Evolutionary conservation across 345 rosid genomes (phyloP), one percentile per base, ranked within the genome.

Genomic region (Eucalyptus tenuipes): DNA sequence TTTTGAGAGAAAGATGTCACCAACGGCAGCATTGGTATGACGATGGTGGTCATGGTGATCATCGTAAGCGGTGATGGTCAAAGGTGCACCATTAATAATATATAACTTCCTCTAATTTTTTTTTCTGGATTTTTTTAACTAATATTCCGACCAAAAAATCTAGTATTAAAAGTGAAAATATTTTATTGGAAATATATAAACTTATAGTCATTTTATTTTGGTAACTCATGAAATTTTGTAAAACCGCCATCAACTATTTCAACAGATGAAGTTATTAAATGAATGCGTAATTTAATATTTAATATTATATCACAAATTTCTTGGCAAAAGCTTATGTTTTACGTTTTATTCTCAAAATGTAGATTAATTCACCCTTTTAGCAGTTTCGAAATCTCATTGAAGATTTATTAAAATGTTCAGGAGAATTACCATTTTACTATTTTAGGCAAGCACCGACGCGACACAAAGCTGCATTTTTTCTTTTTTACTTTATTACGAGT

Each of bases 1-100:
- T 64, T 33, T n/a, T 14, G 20, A 64, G 75, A 64, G 75, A n/a
- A 33, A 64, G 80, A 33, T 68, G 79, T 68, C 44, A 10, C 24
- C 11, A 0, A 68, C 12, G 22, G 13, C 3, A 24, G 11, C 40
- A 1, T 2, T 0, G 40, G 1, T 17, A 20, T 2, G 4, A 68
- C 13, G 13, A 12, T 5, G 42, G 24, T 71, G 80, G 7, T 15
- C 40, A 5, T 68, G 44, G 4, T 13, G 45, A 33, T 33, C 45
- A 18, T 22, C 81, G 7, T 10, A 5, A 33, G 44, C 1, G 4
- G 25, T 33, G 81, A 42, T 17, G 45, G 81, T 20, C 25, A 71
- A 33, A 71, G 44, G 25, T 10, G 22, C 24, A 42, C 25, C 44
- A 3, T 68, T 10, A 71, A 52, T 52, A 52, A 52, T 52, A 52